Evolutionary conservation across 1,284 basidiomycete genomes (phyloP).

Genomic region (Singerocomus inundabilis): DNA sequence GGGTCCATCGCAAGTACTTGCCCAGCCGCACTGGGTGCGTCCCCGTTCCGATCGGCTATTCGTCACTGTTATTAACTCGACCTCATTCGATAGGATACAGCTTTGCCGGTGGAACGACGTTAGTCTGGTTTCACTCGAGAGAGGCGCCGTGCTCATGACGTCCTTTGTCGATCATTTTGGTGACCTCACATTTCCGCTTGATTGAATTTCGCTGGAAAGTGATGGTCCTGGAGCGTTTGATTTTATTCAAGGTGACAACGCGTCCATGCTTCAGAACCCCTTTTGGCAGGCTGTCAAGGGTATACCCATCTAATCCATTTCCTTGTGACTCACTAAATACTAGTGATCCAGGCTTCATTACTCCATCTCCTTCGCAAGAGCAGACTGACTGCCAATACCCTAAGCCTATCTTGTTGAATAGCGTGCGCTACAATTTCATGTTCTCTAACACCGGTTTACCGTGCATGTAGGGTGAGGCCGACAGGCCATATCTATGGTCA

Average conservation of each 20-base stretch:
- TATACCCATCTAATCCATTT: slow-evolving; percentile 23
- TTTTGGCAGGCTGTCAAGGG: slow-evolving; percentile 82
- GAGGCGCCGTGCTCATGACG: not conserved
- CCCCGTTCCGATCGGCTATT: not conserved
- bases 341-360: slow-evolving; percentile 39
- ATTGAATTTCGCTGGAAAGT: slow-evolving; percentile 33
- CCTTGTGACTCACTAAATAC: not conserved
- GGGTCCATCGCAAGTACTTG: slow-evolving; percentile 72
- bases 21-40: slow-evolving; percentile 73
- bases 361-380: slow-evolving; percentile 54
- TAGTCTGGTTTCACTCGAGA: slow-evolving; percentile 22
- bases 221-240: slow-evolving; percentile 83
- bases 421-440: slow-evolving; percentile 21
- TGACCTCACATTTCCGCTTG: not conserved
- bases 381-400: slow-evolving; percentile 75
- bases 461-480: slow-evolving; percentile 54
- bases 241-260: slow-evolving; percentile 76
- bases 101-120: slow-evolving; percentile 83
- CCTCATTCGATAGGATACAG: slow-evolving; percentile 48
- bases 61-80: not conserved
- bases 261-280: slow-evolving; percentile 63
- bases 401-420: slow-evolving; percentile 79
- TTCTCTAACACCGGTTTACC: not conserved
- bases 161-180: not conserved
- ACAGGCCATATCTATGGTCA: slow-evolving; percentile 74